A percentile compares a stretch with the other conserved stretches of the same genome.
phyloP scores from a whole-genome alignment of 805 yeast species.

The Candida boleticola region DNA sequence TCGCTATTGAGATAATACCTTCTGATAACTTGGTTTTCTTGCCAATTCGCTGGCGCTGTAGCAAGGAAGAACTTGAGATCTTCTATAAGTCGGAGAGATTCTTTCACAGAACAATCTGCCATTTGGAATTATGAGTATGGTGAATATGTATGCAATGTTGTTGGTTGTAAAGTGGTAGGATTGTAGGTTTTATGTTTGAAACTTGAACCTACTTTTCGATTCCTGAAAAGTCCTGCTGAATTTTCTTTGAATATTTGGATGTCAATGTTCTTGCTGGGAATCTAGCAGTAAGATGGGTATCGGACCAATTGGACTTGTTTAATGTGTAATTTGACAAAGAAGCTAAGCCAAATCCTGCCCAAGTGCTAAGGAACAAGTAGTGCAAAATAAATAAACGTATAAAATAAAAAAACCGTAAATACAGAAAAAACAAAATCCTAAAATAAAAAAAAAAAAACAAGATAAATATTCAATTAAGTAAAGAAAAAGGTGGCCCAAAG shows the following conservation, averaged over 20 bases:
- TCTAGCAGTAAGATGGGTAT: no score
- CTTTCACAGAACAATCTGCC: conserved; percentile 21
- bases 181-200: no score
- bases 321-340: no score
- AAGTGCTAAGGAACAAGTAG: no score
- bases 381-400: background rate
- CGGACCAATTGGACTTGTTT: no score
- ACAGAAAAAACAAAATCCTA: background rate
- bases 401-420: background rate
- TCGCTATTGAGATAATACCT: conserved; percentile 82
- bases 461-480: background rate
- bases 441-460: background rate
- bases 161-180: no score
- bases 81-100: conserved; percentile 61
- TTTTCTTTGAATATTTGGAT: no score
- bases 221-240: no score
- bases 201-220: no score
- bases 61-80: conserved; percentile 83
- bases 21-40: conserved; percentile 79
- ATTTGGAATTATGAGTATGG: background rate
- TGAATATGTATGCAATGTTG: background rate
- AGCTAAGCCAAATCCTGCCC: no score
- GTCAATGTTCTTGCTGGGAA: no score
- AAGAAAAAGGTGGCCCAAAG: background rate
- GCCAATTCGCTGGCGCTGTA: conserved; percentile 96